A percentile compares a stretch with the other conserved stretches of the same genome.
These are phyloP conservation scores for Leishmania mexicana DNA, from an alignment of 208 protist species.

Conservation along the genomic window DNA sequence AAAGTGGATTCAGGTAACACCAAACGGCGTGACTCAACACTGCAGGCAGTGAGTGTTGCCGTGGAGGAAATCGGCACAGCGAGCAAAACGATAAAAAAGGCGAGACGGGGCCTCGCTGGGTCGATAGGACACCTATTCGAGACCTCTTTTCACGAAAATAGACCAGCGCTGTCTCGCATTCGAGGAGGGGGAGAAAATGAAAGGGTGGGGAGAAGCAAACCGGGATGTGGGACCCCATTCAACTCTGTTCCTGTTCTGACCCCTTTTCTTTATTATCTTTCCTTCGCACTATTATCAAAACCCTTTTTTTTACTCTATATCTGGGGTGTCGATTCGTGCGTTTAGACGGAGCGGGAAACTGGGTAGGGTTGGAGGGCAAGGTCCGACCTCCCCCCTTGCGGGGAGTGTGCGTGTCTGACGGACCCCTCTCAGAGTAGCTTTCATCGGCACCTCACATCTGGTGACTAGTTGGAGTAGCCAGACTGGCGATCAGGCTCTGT, in stretches of 20 bases:
- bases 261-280: slow-evolving; percentile 4
- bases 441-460: neutral
- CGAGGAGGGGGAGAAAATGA: neutral
- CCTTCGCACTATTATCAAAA: neutral
- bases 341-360: neutral
- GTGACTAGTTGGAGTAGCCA: neutral
- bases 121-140: neutral
- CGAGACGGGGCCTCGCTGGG: neutral
- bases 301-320: neutral
- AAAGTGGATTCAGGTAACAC: neutral
- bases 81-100: neutral
- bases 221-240: neutral
- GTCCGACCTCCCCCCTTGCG: neutral
- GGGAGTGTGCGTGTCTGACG: neutral
- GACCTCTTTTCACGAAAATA: neutral
- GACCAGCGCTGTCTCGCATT: neutral
- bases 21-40: neutral
- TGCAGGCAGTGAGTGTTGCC: neutral
- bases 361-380: neutral
- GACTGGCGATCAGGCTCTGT: neutral
- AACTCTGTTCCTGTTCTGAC: neutral
- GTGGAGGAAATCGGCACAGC: neutral
- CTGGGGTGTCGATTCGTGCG: neutral
- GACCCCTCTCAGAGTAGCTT: neutral
- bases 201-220: neutral